Evolutionary conservation across 1,139 yeast genomes (phyloP).

Genomic region (Scheffersomyces insectosa): DNA sequence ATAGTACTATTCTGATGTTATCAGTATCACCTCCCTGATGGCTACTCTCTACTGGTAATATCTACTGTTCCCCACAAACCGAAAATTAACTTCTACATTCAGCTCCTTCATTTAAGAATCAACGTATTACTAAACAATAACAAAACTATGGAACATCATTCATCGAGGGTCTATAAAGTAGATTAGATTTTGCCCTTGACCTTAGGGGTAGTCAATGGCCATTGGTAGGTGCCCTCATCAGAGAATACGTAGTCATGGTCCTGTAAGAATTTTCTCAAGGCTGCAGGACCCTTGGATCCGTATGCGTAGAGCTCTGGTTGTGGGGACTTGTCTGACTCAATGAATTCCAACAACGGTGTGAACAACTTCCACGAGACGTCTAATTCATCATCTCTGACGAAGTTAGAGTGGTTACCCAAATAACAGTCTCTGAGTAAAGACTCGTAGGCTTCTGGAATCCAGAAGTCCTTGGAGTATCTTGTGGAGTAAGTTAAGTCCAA

Average conservation of each 20-base stretch:
- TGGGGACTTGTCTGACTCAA: conserved; percentile 72
- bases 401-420: conserved; percentile 92
- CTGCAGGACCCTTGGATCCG: conserved; percentile 88
- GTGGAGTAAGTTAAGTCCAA: conserved; percentile 82
- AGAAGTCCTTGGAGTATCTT: conserved; percentile 78
- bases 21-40: too few species aligned
- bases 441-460: conserved; percentile 98
- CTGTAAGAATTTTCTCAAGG: conserved; percentile 59
- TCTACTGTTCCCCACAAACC: too few species aligned
- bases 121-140: too few species aligned
- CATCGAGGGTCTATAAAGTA: too few species aligned
- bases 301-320: conserved; percentile 70
- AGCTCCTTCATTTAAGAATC: too few species aligned
- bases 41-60: too few species aligned
- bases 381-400: conserved; percentile 96
- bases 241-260: conserved; percentile 71
- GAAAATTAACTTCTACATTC: too few species aligned
- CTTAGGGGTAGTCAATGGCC: conserved; percentile 76
- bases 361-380: conserved; percentile 91
- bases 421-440: conserved; percentile 88
- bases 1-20: too few species aligned
- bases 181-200: conserved; percentile 37
- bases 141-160: too few species aligned
- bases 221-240: conserved; percentile 64
- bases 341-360: conserved; percentile 81